phyloP scores from a whole-genome alignment of 2,329 filamentous ascomycete genomes.

The Diaporthe vaccinii region DNA sequence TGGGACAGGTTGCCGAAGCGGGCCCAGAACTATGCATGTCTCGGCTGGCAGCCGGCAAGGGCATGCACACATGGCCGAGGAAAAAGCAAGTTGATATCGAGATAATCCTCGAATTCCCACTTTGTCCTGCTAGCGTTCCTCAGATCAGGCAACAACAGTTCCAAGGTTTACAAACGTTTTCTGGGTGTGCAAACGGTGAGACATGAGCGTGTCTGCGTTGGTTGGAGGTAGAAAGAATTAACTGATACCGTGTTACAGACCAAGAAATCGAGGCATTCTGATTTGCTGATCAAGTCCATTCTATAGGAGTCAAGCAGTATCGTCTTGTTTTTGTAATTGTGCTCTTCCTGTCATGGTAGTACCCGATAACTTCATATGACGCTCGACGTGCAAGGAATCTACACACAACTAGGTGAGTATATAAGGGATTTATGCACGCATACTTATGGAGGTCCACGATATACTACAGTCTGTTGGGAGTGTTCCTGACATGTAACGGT shows the following conservation, averaged over 20 bases:
- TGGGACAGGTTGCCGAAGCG: conserved; percentile 12
- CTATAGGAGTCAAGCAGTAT: background rate
- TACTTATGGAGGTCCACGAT: too few relatives aligned
- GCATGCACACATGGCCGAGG: conserved; percentile 10
- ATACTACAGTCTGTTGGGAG: background rate
- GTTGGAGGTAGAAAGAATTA: background rate
- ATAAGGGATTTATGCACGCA: background rate
- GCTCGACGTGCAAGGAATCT: background rate
- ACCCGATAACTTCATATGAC: too few relatives aligned
- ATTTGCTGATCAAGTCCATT: too few relatives aligned
- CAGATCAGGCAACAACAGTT: too few relatives aligned
- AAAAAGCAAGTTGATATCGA: conserved; percentile 6
- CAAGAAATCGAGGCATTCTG: background rate
- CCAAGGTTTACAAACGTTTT: background rate
- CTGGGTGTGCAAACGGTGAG: background rate
- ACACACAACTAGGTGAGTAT: background rate
- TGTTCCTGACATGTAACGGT: background rate
- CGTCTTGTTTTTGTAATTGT: background rate
- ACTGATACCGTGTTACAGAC: background rate
- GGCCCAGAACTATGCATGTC: conserved; percentile 29
- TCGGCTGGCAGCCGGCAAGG: conserved; percentile 29
- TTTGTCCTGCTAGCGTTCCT: background rate
- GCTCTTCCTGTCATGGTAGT: background rate
- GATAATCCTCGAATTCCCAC: background rate
- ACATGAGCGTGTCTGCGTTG: background rate